Evolutionary conservation across 1,284 basidiomycete species (phyloP).

Genomic region (Tremellales sp.): DNA sequence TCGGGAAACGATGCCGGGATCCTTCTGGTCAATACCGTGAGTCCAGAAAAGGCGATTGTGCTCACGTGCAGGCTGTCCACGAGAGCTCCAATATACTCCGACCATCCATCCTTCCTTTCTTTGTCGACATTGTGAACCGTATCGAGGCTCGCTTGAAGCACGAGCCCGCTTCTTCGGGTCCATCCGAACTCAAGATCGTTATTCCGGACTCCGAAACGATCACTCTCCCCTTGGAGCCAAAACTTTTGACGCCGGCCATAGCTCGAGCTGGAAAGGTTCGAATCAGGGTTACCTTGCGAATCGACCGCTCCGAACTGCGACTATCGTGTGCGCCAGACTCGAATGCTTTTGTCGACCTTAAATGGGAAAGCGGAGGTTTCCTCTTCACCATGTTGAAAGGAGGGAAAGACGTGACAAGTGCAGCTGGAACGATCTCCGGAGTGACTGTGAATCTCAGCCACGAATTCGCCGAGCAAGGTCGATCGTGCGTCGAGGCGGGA

Average conservation of each 20-base stretch:
- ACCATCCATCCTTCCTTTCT: conserved; percentile 76
- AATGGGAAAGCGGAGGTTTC: conserved; percentile 90
- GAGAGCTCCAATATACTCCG: conserved; percentile 76
- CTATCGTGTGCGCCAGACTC: conserved; percentile 83
- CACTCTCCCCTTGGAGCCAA: conserved; percentile 22
- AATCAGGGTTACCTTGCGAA: conserved; percentile 68
- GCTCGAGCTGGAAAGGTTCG: conserved; percentile 22
- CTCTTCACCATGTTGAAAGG: conserved; percentile 70
- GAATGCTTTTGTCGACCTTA: conserved; percentile 75
- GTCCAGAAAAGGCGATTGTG: conserved; percentile 3
- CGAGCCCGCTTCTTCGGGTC: neutral
- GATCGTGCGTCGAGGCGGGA: conserved; percentile 40
- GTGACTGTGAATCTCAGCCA: conserved; percentile 71
- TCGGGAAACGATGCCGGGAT: conserved; percentile 8
- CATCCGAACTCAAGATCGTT: neutral
- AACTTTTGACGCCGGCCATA: conserved; percentile 10
- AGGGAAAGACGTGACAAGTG: conserved; percentile 59
- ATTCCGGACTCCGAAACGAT: conserved; percentile 10
- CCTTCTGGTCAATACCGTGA: conserved; percentile 26
- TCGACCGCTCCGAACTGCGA: conserved; percentile 78
- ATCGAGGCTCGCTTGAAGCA: conserved; percentile 23
- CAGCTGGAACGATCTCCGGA: conserved; percentile 73
- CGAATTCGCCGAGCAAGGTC: conserved; percentile 51
- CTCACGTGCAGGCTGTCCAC: conserved; percentile 67
- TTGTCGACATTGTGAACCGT: conserved; percentile 56